These are phyloP conservation scores for Zychaea mexicana DNA, from an alignment of 371 early-diverging fungal genomes.

Conservation along the genomic window DNA sequence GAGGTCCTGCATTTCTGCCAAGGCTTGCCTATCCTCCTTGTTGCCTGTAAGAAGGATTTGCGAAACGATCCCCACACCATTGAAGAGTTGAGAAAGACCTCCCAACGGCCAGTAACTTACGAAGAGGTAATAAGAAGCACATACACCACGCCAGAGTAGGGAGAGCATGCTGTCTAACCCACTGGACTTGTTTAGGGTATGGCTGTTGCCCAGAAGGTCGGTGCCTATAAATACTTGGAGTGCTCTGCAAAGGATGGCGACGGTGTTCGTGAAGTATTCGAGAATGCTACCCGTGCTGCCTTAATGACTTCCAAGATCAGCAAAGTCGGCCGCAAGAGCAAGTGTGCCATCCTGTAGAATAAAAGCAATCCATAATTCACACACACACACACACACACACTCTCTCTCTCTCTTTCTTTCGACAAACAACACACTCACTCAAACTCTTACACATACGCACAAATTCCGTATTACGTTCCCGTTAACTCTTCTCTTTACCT, in stretches of 20 bases:
- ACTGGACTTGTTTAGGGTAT: slow-evolving; percentile 59
- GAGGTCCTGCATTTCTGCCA: slow-evolving; percentile 91
- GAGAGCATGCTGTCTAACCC: too few relatives aligned
- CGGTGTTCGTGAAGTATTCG: slow-evolving; percentile 94
- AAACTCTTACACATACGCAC: background rate
- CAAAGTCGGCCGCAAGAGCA: slow-evolving; percentile 15
- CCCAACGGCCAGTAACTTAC: slow-evolving; percentile 79
- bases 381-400: slow-evolving; percentile 2
- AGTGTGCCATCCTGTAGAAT: slow-evolving; percentile 56
- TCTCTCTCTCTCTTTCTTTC: slow-evolving; percentile 4
- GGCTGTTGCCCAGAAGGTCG: slow-evolving; percentile 79
- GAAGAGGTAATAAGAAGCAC: slow-evolving; percentile 65
- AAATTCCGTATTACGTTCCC: slow-evolving; percentile 7
- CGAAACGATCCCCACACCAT: slow-evolving; percentile 80
- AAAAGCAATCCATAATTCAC: background rate
- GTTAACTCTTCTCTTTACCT: background rate
- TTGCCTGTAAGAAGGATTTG: slow-evolving; percentile 93
- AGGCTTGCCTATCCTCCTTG: slow-evolving; percentile 86
- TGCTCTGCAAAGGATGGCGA: slow-evolving; percentile 94
- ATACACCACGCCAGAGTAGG: too few relatives aligned
- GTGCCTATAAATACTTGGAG: slow-evolving; percentile 88
- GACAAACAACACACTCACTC: background rate
- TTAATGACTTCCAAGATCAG: slow-evolving; percentile 57
- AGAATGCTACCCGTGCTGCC: slow-evolving; percentile 89
- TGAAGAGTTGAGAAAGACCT: slow-evolving; percentile 76